Conservation (phyloP, 2,329 filamentous ascomycete genomes). For the Fusarium oligoseptatum region DNA sequence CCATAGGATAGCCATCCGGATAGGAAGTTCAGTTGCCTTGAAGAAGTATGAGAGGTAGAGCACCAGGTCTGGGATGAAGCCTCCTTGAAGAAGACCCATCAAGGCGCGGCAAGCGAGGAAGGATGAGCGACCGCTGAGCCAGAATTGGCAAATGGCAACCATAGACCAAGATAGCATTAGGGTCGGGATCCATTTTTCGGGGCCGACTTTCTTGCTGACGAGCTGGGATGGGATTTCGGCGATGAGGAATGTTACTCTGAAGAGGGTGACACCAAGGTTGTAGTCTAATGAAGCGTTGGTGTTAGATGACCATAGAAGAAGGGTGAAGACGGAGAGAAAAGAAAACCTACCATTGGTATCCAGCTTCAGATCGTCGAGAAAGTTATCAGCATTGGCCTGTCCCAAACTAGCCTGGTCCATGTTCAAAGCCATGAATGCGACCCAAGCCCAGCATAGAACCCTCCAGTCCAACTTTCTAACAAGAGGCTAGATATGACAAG, state of each 20-base stretch:
- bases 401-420: not conserved
- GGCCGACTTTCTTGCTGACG: constrained; percentile 68
- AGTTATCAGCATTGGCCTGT: constrained; percentile 34
- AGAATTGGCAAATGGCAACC: not conserved
- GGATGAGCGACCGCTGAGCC: constrained; percentile 54
- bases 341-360: not conserved
- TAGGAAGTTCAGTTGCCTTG: not conserved
- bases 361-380: constrained; percentile 6
- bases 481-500: constrained; percentile 41
- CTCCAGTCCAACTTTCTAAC: not conserved
- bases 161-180: constrained; percentile 60
- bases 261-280: constrained; percentile 33
- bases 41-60: constrained; percentile 77
- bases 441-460: constrained; percentile 1
- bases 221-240: constrained; percentile 70
- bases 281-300: not conserved
- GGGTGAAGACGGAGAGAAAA: not conserved
- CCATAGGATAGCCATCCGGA: not conserved
- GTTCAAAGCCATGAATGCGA: constrained; percentile 1
- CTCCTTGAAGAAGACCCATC: constrained; percentile 20
- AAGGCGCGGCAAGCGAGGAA: constrained; percentile 7
- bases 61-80: constrained; percentile 51
- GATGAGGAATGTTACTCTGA: constrained; percentile 48
- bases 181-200: constrained; percentile 71
- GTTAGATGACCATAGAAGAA: not conserved